Evolutionary conservation across 2,329 filamentous ascomycete species (phyloP), one percentile per base, ranked within the genome.

Genomic region (Fusarium agapanthi): DNA sequence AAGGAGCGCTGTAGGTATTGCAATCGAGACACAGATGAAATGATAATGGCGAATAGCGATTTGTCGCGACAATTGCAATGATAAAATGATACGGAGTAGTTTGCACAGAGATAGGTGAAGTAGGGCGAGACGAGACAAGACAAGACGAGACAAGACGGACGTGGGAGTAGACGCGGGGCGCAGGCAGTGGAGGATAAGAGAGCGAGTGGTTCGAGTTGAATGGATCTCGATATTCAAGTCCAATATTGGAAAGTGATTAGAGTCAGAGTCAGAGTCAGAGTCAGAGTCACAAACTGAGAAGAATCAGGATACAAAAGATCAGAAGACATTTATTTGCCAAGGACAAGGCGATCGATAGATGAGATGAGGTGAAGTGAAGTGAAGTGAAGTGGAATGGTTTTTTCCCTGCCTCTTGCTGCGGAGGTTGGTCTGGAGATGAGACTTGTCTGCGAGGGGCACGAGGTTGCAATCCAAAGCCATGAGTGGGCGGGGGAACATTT

Each of bases 351-450:
- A 56, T 20, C 47, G 71, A 69, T 57, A 60, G 67, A 65, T 59
- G 67, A 72, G 32, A 34, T 34, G 32, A 34, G 14, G 32, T 15
- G 32, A 34, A 34, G 32, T 34, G 7, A 34, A 59, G 71, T 41
- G 14, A 43, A 43, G 15, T 18, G n/a, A 43, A 44, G 41, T 73
- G 67, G 71, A 74, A 73, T 73, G 67, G 63, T 74, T 74, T 67
- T 22, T 38, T 40, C 5, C 15, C 50, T 38, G 15, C 26, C 34
- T 71, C 40, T 41, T 67, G 59, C 56, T 40, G 59, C 56, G 51
- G 56, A 74, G 47, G 71, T 71, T 74, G 71, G 61, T 74, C 71
- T 73, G 51, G 66, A 63, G 65, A 64, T 44, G 65, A 65, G 61
- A 57, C 54, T 18, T 26, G 50, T 58, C 34, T 61, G 66, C 41